Evolutionary conservation across 208 protist genomes (phyloP), one percentile per base, ranked within the genome.

Genomic region (Cochliopodium minus): DNA sequence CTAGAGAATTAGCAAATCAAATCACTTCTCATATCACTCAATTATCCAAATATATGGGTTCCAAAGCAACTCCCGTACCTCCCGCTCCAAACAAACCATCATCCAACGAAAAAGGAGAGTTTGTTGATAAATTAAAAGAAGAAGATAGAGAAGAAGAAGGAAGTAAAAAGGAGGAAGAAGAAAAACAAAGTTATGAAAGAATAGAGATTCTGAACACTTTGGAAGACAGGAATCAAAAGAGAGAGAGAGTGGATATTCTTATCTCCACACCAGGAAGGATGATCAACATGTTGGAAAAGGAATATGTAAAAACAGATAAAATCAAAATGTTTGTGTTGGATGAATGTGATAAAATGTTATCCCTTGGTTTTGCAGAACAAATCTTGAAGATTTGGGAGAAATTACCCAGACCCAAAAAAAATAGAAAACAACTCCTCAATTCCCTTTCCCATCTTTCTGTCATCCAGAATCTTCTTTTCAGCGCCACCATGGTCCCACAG

Each of bases 311-410:
- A n/a, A n/a, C n/a, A n/a, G n/a, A n/a, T n/a, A n/a, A 97, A 68
- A 69, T 98, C 17, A 79, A 92, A 35, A 66, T 85, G 48, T 77
- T 99, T 23, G 79, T 95, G 40, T 91, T 98, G 28, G 95, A 99
- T 73, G 95, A 99, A 79, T 92, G 93, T 4, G 95, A 99, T 72
- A 82, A 93, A 42, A 92, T 97, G 38, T 79, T 98, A 9, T 89
- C 97, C 67, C 64, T 43, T 73, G 90, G 79, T 42, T 97, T 93
- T 64, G 91, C 97, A 67, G 88, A 96, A 54, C 89, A 97, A 68
- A 90, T 98, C 93, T 97, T 65, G 64, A 87, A 46, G 77, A 84
- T 25, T 45, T 45, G 39, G 25, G 25, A 26, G 7, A 11, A 15
- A 42, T 7, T 45, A 29, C 29, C 0, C 22, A 7, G 0, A 3